Evolutionary conservation across 345 rosid genomes (phyloP).

Genomic region (Durio zibethinus): DNA sequence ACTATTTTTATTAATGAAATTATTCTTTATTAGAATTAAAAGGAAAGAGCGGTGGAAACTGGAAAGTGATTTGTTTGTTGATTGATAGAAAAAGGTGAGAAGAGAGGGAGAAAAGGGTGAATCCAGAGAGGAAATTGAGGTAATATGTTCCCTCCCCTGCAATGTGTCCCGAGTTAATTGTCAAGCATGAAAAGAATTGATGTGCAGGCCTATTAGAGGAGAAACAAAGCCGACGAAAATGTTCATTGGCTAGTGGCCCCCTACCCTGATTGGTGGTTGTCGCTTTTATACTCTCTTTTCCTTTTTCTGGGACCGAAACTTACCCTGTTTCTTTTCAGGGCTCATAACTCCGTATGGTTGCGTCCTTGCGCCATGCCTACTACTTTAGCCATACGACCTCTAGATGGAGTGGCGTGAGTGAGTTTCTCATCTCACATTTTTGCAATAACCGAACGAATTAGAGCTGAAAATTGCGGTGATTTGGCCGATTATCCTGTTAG

Average conservation of each 20-base stretch:
- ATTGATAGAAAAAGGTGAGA: not conserved
- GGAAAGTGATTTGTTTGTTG: not conserved
- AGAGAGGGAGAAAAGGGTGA: not conserved
- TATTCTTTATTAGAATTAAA: not conserved
- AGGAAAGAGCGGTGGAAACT: not conserved
- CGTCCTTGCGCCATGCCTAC: not conserved
- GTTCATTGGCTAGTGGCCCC: not conserved
- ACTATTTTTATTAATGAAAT: not conserved
- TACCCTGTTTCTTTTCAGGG: not conserved
- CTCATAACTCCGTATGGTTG: constrained; percentile 1
- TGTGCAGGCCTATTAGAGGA: not conserved
- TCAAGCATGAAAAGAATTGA: not conserved
- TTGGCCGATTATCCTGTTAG: not conserved
- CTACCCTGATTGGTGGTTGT: not conserved
- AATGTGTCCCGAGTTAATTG: not conserved
- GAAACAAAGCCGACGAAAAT: not conserved
- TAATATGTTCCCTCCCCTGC: not conserved
- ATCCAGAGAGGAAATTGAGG: not conserved
- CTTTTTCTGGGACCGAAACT: not conserved
- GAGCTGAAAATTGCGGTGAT: not conserved
- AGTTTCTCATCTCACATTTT: not conserved
- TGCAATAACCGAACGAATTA: not conserved
- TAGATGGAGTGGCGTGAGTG: not conserved
- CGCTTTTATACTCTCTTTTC: not conserved
- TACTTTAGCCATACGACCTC: not conserved